Percentiles rank a stretch among this genome's conserved stretches.
Evolutionary conservation across 1,284 basidiomycete genomes (phyloP).

Genomic region (Malassezia brasiliensis): DNA sequence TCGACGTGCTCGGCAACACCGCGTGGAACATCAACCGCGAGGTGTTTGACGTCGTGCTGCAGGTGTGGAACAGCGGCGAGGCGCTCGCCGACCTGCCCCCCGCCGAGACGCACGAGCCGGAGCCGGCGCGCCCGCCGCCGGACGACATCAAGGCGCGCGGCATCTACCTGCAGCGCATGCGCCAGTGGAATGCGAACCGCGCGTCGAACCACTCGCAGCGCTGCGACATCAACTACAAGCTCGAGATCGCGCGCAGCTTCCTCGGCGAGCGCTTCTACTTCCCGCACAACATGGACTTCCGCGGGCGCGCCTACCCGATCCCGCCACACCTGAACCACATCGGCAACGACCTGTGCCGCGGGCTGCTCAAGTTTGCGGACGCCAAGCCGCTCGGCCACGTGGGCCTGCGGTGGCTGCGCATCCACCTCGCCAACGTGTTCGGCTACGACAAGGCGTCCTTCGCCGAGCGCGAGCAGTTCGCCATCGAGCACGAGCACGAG

Average conservation of each 20-base stretch:
- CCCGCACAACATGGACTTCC: constrained; percentile 96
- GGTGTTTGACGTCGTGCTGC: constrained; percentile 62
- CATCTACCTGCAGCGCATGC: constrained; percentile 58
- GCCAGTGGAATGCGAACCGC: constrained; percentile 51
- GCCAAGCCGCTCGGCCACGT: constrained; percentile 67
- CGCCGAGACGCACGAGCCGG: constrained; percentile 23
- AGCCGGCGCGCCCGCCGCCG: constrained; percentile 59
- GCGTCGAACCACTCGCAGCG: constrained; percentile 63
- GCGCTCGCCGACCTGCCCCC: constrained; percentile 50
- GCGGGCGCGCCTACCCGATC: constrained; percentile 91
- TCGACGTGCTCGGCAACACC: constrained; percentile 81
- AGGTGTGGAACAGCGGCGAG: constrained; percentile 66
- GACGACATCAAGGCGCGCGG: constrained; percentile 61
- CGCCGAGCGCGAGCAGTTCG: constrained; percentile 74
- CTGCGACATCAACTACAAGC: constrained; percentile 90
- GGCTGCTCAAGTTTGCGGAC: constrained; percentile 75
- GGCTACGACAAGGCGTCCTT: constrained; percentile 94
- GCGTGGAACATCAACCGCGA: constrained; percentile 80
- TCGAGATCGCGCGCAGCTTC: constrained; percentile 89
- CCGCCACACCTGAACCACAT: constrained; percentile 93
- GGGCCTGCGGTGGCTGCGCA: constrained; percentile 77
- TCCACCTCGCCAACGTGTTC: constrained; percentile 83
- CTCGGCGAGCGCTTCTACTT: constrained; percentile 78
- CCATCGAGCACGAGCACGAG: constrained; percentile 63
- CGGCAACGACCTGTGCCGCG: constrained; percentile 85